Evolutionary conservation across 441 rosid species (phyloP).

Genomic region (Dalechampia spathulata): DNA sequence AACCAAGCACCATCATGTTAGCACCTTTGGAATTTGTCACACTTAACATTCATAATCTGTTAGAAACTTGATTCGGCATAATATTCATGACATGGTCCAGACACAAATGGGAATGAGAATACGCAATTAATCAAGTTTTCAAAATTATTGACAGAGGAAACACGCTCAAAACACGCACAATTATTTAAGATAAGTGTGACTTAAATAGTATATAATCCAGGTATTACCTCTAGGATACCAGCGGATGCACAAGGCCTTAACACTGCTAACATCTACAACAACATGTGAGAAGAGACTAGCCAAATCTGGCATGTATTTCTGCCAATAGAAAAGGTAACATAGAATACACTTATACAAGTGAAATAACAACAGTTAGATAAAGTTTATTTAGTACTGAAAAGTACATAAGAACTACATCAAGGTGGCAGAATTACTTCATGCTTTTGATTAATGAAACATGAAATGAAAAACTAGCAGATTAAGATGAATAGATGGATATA

Average conservation of each 20-base stretch:
- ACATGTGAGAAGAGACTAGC: constrained; percentile 76
- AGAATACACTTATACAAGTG: neutral
- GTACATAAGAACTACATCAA: neutral
- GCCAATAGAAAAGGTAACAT: constrained; percentile 12
- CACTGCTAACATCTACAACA: constrained; percentile 86
- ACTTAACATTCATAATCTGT: too few relatives aligned
- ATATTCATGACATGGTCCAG: too few relatives aligned
- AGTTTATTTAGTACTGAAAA: neutral
- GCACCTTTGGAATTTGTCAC: too few relatives aligned
- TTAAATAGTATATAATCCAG: neutral
- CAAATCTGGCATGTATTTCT: constrained; percentile 94
- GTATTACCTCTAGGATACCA: constrained; percentile 80
- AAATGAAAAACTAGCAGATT: neutral
- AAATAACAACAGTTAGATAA: neutral
- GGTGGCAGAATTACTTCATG: neutral
- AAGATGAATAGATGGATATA: neutral
- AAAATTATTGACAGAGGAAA: neutral
- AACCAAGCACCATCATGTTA: too few relatives aligned
- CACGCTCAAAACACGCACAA: neutral
- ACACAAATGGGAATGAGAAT: too few relatives aligned
- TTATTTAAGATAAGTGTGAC: constrained; percentile 6
- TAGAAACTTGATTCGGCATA: too few relatives aligned
- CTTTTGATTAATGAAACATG: neutral
- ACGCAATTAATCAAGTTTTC: too few relatives aligned
- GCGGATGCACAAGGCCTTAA: constrained; percentile 66